A percentile compares a stretch with the other conserved stretches of the same genome.
These are phyloP conservation scores for Chaetothyriales sp. DNA, from an alignment of 2,329 filamentous ascomycete genomes.

Conservation along the genomic window DNA sequence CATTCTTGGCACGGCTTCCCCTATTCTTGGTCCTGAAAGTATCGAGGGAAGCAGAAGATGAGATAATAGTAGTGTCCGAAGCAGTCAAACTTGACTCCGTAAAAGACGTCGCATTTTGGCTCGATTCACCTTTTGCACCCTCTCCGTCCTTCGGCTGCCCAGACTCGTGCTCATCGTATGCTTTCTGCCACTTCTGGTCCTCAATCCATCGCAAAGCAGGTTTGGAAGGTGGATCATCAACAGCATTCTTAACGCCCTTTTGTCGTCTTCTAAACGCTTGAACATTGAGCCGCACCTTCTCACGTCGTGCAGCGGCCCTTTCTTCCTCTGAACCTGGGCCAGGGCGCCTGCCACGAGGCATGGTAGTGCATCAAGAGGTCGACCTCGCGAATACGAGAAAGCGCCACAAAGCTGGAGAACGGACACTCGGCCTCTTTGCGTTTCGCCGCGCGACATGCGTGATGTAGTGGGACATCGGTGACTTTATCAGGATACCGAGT, in stretches of 20 bases:
- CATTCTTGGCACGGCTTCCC: background rate
- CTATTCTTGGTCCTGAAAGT: background rate
- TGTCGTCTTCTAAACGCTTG: slow-evolving; percentile 5
- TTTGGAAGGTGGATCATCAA: background rate
- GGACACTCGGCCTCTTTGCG: no score
- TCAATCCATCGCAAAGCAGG: background rate
- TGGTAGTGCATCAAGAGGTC: background rate
- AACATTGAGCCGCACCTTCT: slow-evolving; percentile 7
- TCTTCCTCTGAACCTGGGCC: slow-evolving; percentile 4
- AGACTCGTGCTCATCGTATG: background rate
- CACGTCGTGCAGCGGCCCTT: slow-evolving; percentile 6
- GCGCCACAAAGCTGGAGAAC: no score
- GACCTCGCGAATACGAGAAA: no score
- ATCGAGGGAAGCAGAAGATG: background rate
- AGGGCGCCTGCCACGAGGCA: background rate
- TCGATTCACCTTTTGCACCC: background rate
- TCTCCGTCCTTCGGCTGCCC: background rate
- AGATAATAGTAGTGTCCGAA: no score
- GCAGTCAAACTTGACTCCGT: no score
- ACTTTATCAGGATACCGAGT: no score
- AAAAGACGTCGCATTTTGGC: background rate
- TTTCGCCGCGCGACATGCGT: no score
- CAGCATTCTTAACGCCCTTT: background rate
- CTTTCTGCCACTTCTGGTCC: background rate
- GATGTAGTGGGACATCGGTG: no score